These are phyloP conservation scores for Naganishia randhawae DNA, from an alignment of 768 basidiomycete species.

Conservation along the genomic window DNA sequence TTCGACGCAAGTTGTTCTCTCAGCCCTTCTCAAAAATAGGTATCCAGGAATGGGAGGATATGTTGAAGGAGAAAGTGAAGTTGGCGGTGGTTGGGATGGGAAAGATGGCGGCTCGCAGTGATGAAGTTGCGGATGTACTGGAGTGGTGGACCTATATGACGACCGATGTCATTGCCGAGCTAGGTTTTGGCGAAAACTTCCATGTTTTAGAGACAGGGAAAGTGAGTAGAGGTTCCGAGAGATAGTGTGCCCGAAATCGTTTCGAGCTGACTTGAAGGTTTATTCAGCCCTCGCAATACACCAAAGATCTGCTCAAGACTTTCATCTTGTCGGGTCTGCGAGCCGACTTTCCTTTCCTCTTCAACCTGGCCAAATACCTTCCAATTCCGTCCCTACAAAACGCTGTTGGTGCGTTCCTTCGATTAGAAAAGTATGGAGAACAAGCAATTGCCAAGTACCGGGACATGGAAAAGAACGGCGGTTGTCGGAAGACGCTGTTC, in stretches of 20 bases:
- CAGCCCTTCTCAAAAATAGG: constrained; percentile 9
- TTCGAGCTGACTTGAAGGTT: too few species aligned
- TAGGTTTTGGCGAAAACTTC: constrained; percentile 12
- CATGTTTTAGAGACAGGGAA: neutral
- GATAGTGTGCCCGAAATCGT: too few species aligned
- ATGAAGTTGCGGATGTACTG: neutral
- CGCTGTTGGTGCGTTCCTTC: neutral
- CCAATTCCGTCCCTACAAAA: constrained; percentile 8
- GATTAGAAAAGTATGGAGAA: constrained; percentile 5
- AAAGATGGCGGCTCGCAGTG: neutral
- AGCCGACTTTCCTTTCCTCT: constrained; percentile 4
- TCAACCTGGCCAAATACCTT: constrained; percentile 6
- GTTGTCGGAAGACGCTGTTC: constrained; percentile 6
- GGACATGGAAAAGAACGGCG: constrained; percentile 8
- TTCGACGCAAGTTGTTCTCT: constrained; percentile 8
- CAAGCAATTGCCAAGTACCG: constrained; percentile 7
- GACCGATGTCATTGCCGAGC: constrained; percentile 11
- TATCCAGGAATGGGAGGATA: constrained; percentile 17
- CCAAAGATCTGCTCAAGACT: constrained; percentile 9
- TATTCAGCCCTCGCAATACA: constrained; percentile 11
- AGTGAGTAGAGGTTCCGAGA: neutral
- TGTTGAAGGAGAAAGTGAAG: neutral
- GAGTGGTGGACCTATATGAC: constrained; percentile 19
- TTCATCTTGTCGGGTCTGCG: constrained; percentile 10
- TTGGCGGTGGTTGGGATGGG: constrained; percentile 7